Evolutionary conservation across 2,329 filamentous ascomycete species (phyloP), one percentile per base, ranked within the genome.

Genomic region (Ceratocystis ficicola): DNA sequence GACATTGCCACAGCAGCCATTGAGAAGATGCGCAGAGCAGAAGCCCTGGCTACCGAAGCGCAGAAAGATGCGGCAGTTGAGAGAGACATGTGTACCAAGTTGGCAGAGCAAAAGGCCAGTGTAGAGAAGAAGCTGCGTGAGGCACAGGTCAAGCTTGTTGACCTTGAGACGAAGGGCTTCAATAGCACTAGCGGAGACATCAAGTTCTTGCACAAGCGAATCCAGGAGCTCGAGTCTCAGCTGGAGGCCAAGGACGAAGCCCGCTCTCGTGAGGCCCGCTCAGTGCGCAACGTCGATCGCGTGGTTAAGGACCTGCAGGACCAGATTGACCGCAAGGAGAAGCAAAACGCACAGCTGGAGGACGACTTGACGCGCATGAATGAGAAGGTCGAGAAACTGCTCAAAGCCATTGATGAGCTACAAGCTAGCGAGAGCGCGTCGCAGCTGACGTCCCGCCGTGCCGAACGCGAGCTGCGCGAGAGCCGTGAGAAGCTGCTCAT

Each of bases 101-200:
- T 97, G 65, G 90, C 94, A 74, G 92, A 92, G 74, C 90, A 96
- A 70, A 97, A 96, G 78, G 89, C 89, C 2, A 83, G 83, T 0
- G 79, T 99, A 52, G 94, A 97, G 78, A 96, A 96, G 79, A 85
- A 83, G 65, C 80, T 95, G 63, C 96, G 92, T 74, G 93, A 99
- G 74, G 81, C 93, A 30, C 93, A 97, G 75, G 83, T 97, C 64
- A 86, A 86, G 72, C 84, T 95, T 66, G 87, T 99, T 64, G 94
- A 97, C 73, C 81, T 97, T 7, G 93, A 99, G 78, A 97, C 94
- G 55, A 97, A 97, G 79, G 91, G 92, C 64, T 97, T 95, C 77
- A 94, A 92, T 22, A 95, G 87, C 70, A 89, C 89, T 28, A 96
- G 92, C 74, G 90, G 96, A 72, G 93, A 97, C 76, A 90, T 97